Percentiles rank a stretch among this genome's conserved stretches.
Evolutionary conservation across 1,139 yeast genomes (phyloP).

Genomic region (Candida frijolesensis): DNA sequence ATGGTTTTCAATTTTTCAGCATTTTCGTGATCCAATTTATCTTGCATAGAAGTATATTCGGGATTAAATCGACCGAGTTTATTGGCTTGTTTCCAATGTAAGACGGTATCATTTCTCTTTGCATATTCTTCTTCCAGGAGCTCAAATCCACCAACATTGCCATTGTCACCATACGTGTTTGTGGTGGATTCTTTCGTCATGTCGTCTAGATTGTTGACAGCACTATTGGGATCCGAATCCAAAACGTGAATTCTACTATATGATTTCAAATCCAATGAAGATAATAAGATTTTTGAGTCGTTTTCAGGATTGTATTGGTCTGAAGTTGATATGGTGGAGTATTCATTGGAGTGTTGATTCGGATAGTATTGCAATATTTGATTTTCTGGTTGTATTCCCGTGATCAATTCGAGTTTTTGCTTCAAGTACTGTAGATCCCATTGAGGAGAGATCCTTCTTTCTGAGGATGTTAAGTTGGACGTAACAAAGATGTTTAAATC

Average conservation of each 20-base stretch:
- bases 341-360: slow-evolving; percentile 41
- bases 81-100: slow-evolving; percentile 72
- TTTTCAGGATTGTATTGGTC: slow-evolving; percentile 15
- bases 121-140: slow-evolving; percentile 72
- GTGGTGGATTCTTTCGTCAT: slow-evolving; percentile 28
- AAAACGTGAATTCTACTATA: slow-evolving; percentile 53
- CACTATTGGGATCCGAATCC: slow-evolving; percentile 56
- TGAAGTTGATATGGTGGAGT: slow-evolving; percentile 22
- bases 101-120: slow-evolving; percentile 60
- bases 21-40: slow-evolving; percentile 20
- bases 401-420: slow-evolving; percentile 63
- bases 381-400: slow-evolving; percentile 70
- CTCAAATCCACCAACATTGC: slow-evolving; percentile 33
- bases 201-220: slow-evolving; percentile 37
- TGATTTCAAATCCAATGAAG: slow-evolving; percentile 31
- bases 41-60: slow-evolving; percentile 31
- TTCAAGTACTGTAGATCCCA: slow-evolving; percentile 65
- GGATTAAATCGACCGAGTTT: slow-evolving; percentile 76
- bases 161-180: not conserved
- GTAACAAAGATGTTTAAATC: slow-evolving; percentile 62
- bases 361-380: slow-evolving; percentile 59
- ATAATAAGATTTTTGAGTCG: slow-evolving; percentile 18
- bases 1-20: slow-evolving; percentile 19
- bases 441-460: slow-evolving; percentile 63
- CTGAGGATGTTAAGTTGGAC: slow-evolving; percentile 69